Conservation (phyloP, 2,329 filamentous ascomycete species). For the Neospermospora avenae region DNA sequence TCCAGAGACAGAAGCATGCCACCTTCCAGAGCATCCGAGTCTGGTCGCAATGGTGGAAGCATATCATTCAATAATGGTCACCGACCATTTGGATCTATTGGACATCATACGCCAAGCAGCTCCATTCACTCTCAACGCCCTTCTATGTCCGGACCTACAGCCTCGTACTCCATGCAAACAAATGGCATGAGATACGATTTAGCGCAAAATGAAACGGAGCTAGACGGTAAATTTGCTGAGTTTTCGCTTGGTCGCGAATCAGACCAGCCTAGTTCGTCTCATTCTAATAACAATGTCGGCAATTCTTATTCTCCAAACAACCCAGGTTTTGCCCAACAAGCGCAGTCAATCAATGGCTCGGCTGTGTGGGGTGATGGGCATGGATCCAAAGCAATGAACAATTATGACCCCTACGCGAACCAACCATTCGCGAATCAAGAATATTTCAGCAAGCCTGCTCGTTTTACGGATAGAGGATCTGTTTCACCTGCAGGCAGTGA, state of each 20-base stretch:
- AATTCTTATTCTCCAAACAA: conserved; percentile 30
- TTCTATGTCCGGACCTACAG: conserved; percentile 42
- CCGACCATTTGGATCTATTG: conserved; percentile 30
- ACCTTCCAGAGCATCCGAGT: conserved; percentile 51
- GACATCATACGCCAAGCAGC: conserved; percentile 41
- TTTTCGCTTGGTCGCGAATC: conserved; percentile 27
- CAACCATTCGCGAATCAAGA: conserved; percentile 32
- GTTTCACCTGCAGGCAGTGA: conserved; percentile 34
- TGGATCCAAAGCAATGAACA: conserved; percentile 25
- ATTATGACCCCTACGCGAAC: conserved; percentile 27
- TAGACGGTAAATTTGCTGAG: conserved; percentile 31
- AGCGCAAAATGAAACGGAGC: conserved; percentile 27
- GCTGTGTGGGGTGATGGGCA: conserved; percentile 32
- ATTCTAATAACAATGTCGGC: conserved; percentile 20
- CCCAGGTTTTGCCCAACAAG: conserved; percentile 25
- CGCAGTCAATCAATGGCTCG: conserved; percentile 24
- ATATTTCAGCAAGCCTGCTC: conserved; percentile 29
- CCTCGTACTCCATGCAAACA: conserved; percentile 47
- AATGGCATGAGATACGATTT: conserved; percentile 37
- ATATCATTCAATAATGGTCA: conserved; percentile 25
- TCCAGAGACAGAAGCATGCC: conserved; percentile 55
- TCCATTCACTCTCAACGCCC: conserved; percentile 47
- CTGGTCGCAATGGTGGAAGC: conserved; percentile 33
- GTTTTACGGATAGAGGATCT: conserved; percentile 30
- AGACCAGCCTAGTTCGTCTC: conserved; percentile 24